A percentile compares a stretch with the other conserved stretches of the same genome.
Conservation (phyloP, 805 yeast species). For the Wickerhamiella siamensis region DNA sequence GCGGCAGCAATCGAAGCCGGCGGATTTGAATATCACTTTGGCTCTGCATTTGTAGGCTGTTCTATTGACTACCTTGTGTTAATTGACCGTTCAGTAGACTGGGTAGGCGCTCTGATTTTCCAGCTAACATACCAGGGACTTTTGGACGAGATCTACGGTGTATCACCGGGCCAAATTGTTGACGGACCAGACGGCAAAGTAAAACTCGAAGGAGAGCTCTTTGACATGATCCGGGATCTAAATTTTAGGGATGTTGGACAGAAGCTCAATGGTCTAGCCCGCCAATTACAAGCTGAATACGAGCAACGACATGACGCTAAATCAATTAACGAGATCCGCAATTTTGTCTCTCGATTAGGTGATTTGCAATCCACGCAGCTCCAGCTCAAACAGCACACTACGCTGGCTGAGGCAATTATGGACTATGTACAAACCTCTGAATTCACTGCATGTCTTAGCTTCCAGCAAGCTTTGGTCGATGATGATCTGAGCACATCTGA, state of each 20-base stretch:
- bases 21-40: conserved; percentile 20
- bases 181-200: conserved; percentile 6
- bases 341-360: conserved; percentile 57
- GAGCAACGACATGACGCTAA: conserved; percentile 38
- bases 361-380: conserved; percentile 53
- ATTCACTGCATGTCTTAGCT: conserved; percentile 19
- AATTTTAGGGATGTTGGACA: conserved; percentile 75
- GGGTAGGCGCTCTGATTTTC: conserved; percentile 51
- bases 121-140: conserved; percentile 77
- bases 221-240: conserved; percentile 36
- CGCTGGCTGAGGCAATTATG: conserved; percentile 53
- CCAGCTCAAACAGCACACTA: conserved; percentile 57
- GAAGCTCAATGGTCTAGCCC: conserved; percentile 55
- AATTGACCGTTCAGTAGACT: conserved; percentile 65
- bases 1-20: conserved; percentile 16
- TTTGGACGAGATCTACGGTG: conserved; percentile 53
- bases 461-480: conserved; percentile 48
- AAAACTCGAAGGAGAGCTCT: conserved; percentile 13
- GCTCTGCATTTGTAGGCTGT: conserved; percentile 21
- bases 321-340: conserved; percentile 50
- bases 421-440: conserved; percentile 28
- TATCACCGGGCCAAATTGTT: conserved; percentile 26
- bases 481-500: conserved; percentile 32
- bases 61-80: conserved; percentile 49
- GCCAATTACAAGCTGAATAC: conserved; percentile 51